These are phyloP conservation scores for Candida pini DNA, from an alignment of 805 yeast genomes.

Conservation along the genomic window DNA sequence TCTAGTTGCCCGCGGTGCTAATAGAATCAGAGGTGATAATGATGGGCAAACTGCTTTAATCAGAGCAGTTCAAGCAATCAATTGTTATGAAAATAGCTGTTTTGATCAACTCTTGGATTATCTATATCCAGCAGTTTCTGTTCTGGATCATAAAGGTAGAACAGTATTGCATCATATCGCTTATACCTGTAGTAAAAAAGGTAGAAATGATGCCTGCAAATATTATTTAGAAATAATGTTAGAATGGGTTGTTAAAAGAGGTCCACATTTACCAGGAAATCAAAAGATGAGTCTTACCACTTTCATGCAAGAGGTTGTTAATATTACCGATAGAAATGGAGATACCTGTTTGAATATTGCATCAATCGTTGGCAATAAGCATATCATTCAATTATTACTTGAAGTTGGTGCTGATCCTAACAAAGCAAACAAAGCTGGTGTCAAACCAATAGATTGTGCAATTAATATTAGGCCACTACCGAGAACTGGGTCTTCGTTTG, in stretches of 20 bases:
- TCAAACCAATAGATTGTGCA: slow-evolving; percentile 84
- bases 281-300: slow-evolving; percentile 45
- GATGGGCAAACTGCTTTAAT: slow-evolving; percentile 86
- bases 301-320: slow-evolving; percentile 67
- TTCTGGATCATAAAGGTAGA: slow-evolving; percentile 65
- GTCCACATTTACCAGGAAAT: slow-evolving; percentile 35
- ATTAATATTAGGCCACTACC: slow-evolving; percentile 36
- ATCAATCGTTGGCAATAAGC: slow-evolving; percentile 78
- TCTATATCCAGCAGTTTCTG: slow-evolving; percentile 66
- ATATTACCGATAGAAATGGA: slow-evolving; percentile 88
- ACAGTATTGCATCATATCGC: slow-evolving; percentile 86
- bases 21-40: slow-evolving; percentile 66
- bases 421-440: slow-evolving; percentile 77
- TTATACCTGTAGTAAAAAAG: slow-evolving; percentile 69
- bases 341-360: slow-evolving; percentile 93
- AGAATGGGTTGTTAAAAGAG: slow-evolving; percentile 70
- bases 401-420: slow-evolving; percentile 85
- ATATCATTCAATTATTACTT: slow-evolving; percentile 72
- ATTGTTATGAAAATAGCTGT: slow-evolving; percentile 71
- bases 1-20: slow-evolving; percentile 62
- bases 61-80: slow-evolving; percentile 78
- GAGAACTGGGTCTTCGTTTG: background rate
- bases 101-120: slow-evolving; percentile 66
- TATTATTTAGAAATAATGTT: slow-evolving; percentile 67
- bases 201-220: slow-evolving; percentile 65